These are phyloP conservation scores for Avena insularis DNA, from an alignment of 176 grass and related monocot species.

Conservation along the genomic window DNA sequence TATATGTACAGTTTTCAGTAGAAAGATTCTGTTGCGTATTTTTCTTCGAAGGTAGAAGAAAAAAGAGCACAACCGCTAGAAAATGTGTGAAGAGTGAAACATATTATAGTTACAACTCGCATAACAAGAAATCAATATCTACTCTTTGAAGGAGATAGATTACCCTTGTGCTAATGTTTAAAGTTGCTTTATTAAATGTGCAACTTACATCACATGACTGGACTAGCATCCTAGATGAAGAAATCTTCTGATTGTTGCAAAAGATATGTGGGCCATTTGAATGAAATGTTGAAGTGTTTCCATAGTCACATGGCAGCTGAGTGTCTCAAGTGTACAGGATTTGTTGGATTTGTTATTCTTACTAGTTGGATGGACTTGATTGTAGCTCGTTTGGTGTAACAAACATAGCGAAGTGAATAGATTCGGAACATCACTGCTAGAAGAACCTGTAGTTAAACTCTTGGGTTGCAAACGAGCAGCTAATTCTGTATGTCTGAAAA, in stretches of 20 bases:
- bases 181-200: background rate
- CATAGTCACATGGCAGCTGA: slow-evolving; percentile 27
- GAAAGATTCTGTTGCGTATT: background rate
- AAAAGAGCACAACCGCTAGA: background rate
- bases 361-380: background rate
- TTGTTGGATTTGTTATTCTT: background rate
- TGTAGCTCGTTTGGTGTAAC: background rate
- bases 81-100: background rate
- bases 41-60: background rate
- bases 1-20: background rate
- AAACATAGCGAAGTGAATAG: background rate
- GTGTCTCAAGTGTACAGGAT: background rate
- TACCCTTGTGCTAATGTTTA: background rate
- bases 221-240: slow-evolving; percentile 1
- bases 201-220: slow-evolving; percentile 12
- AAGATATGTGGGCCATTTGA: background rate
- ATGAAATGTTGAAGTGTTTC: slow-evolving; percentile 41
- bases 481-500: background rate
- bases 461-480: background rate
- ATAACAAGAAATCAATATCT: background rate
- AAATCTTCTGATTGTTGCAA: slow-evolving; percentile 1
- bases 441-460: background rate
- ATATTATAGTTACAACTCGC: background rate
- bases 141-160: background rate
- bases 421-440: background rate